These are phyloP conservation scores for Panicum miliaceum DNA, from an alignment of 176 grass and related monocot species.

Conservation along the genomic window DNA sequence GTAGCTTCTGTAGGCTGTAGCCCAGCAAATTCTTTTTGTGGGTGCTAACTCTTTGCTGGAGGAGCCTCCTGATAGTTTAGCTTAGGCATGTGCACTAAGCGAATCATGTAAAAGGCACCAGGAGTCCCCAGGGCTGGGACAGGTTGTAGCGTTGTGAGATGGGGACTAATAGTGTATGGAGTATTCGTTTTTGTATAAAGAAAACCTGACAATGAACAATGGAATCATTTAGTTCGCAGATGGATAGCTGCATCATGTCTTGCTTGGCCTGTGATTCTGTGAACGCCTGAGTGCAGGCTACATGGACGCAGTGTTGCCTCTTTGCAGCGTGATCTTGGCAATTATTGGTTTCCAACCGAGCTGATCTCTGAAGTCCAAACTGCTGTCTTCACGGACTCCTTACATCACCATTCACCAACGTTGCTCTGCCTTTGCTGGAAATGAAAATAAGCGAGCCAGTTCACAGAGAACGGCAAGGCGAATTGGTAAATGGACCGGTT, in stretches of 20 bases:
- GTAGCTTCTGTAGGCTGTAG: not conserved
- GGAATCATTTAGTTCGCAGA: not conserved
- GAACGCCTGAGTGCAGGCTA: not conserved
- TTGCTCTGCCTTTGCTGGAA: no score
- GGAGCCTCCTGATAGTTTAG: slow-evolving; percentile 11
- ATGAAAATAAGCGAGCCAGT: no score
- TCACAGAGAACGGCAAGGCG: no score
- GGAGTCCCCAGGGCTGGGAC: not conserved
- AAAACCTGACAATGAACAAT: slow-evolving; percentile 24
- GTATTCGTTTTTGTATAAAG: slow-evolving; percentile 39
- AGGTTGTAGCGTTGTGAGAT: slow-evolving; percentile 2
- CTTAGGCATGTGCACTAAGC: not conserved
- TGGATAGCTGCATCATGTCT: not conserved
- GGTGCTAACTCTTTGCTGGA: slow-evolving; percentile 21
- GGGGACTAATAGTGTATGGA: not conserved
- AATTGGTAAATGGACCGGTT: no score
- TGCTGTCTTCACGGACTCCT: not conserved
- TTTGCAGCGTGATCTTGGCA: not conserved
- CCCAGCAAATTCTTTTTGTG: slow-evolving; percentile 3
- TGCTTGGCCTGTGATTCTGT: not conserved
- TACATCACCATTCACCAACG: no score
- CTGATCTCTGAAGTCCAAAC: not conserved
- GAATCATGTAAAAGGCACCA: slow-evolving; percentile 30
- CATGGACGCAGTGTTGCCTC: no score
- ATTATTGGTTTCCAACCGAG: not conserved